Evolutionary conservation across 306 rosid species (phyloP).

Genomic region (Citrullus amarus): DNA sequence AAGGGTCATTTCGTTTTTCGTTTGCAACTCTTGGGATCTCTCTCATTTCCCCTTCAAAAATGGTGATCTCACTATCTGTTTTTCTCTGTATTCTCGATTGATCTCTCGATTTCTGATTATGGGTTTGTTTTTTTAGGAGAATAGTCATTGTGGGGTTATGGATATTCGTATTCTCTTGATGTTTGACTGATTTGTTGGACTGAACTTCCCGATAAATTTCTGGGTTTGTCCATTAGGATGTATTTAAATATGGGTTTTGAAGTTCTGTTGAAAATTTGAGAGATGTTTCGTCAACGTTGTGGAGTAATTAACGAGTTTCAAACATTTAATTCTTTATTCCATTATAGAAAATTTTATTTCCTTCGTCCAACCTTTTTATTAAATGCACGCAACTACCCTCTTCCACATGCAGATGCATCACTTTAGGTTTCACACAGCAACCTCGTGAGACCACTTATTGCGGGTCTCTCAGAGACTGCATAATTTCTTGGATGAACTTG

Average conservation of each 20-base stretch:
- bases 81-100: neutral
- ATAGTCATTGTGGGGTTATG: neutral
- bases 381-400: slow-evolving; percentile 11
- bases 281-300: neutral
- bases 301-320: neutral
- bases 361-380: neutral
- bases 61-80: neutral
- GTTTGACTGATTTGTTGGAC: neutral
- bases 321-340: neutral
- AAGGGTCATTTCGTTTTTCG: neutral
- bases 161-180: neutral
- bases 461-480: neutral
- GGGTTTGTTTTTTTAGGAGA: neutral
- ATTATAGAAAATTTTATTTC: neutral
- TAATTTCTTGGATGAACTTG: neutral
- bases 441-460: slow-evolving; percentile 2
- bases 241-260: neutral
- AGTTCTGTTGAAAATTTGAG: neutral
- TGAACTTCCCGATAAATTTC: neutral
- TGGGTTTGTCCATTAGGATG: neutral
- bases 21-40: neutral
- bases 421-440: slow-evolving; percentile 3
- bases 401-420: slow-evolving; percentile 11
- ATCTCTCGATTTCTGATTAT: neutral
- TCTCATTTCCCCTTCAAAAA: neutral